phyloP scores from a whole-genome alignment of 768 basidiomycete genomes.

The Phylloporus arenicola region DNA sequence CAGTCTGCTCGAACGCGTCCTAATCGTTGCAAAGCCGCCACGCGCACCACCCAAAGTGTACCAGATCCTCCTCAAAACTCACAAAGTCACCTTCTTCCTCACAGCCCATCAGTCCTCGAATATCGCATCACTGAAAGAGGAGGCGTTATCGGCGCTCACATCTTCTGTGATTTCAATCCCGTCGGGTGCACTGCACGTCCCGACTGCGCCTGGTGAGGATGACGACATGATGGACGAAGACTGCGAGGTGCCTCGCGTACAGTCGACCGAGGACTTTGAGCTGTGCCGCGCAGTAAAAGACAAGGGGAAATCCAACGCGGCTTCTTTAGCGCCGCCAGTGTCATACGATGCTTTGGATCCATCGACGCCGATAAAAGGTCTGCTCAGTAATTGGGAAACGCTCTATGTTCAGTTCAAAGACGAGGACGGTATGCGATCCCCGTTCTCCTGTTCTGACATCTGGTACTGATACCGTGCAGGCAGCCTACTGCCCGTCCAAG shows the following conservation, averaged over 20 bases:
- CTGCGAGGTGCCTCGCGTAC: slow-evolving; percentile 31
- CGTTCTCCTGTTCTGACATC: not conserved
- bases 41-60: slow-evolving; percentile 56
- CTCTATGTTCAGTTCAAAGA: slow-evolving; percentile 67
- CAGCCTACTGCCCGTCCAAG: slow-evolving; percentile 52
- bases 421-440: slow-evolving; percentile 42
- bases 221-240: slow-evolving; percentile 17
- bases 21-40: slow-evolving; percentile 38
- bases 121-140: slow-evolving; percentile 55
- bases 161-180: slow-evolving; percentile 37
- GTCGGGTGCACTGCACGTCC: slow-evolving; percentile 26
- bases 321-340: slow-evolving; percentile 7
- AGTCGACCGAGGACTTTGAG: slow-evolving; percentile 51
- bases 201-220: slow-evolving; percentile 27
- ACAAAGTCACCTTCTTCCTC: slow-evolving; percentile 62
- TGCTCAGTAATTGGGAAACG: slow-evolving; percentile 59
- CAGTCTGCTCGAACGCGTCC: not conserved
- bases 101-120: slow-evolving; percentile 50
- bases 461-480: slow-evolving; percentile 35
- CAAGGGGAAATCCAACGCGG: slow-evolving; percentile 41
- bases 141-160: slow-evolving; percentile 56
- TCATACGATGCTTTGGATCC: slow-evolving; percentile 46
- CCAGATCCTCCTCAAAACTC: slow-evolving; percentile 67
- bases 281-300: slow-evolving; percentile 52
- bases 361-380: slow-evolving; percentile 42